Percentiles rank a stretch among this genome's conserved stretches.
Conservation (phyloP, 352 stramenopile genomes). For the Aphanomyces euteiches region DNA sequence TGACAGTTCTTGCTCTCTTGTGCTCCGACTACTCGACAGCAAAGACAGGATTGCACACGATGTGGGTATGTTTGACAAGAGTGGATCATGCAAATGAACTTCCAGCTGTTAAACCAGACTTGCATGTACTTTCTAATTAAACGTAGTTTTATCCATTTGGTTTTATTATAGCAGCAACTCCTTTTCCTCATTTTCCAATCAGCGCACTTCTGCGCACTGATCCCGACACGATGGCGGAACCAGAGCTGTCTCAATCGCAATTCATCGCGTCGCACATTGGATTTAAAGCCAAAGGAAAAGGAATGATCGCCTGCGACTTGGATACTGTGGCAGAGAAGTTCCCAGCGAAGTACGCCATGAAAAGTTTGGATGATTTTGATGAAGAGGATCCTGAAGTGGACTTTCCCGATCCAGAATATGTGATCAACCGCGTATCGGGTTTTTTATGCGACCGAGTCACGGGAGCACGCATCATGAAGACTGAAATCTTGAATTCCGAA, state of each 20-base stretch:
- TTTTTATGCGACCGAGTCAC: constrained; percentile 47
- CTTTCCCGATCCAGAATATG: constrained; percentile 15
- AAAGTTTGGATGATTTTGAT: constrained; percentile 7
- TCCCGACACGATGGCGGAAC: neutral
- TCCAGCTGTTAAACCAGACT: neutral
- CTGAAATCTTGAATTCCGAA: constrained; percentile 69
- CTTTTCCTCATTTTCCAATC: neutral
- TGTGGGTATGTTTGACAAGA: too few relatives aligned
- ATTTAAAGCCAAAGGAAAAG: constrained; percentile 28
- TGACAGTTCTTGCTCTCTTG: too few relatives aligned
- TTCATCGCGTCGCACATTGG: constrained; percentile 28
- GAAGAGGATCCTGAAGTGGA: neutral
- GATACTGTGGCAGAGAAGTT: constrained; percentile 16
- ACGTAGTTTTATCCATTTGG: too few relatives aligned
- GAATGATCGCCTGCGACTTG: constrained; percentile 27
- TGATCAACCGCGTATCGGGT: constrained; percentile 24
- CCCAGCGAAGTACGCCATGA: constrained; percentile 13
- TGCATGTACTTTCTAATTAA: neutral
- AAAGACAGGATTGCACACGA: too few relatives aligned
- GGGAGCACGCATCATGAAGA: constrained; percentile 54
- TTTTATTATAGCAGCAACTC: neutral
- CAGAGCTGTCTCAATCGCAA: constrained; percentile 18
- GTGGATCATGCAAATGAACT: too few relatives aligned
- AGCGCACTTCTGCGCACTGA: neutral
- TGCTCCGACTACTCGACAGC: too few relatives aligned